Evolutionary conservation across 2,329 filamentous ascomycete species (phyloP).

Genomic region (Pestalotiopsis sp.): DNA sequence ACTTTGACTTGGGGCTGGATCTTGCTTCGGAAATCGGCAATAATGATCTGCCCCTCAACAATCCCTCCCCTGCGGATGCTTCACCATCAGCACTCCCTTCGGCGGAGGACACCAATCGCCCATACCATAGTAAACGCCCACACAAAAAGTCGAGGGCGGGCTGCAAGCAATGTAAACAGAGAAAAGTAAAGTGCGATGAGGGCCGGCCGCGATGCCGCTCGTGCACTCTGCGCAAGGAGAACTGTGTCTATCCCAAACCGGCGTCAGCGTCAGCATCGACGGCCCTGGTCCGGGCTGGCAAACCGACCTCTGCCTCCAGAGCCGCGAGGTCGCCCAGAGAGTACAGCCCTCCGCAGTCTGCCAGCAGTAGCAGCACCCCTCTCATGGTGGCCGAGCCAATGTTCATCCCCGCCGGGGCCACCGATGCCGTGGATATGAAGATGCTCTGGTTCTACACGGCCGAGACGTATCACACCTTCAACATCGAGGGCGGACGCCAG

Average conservation of each 20-base stretch:
- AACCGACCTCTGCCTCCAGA: conserved; percentile 2
- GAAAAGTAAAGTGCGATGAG: conserved; percentile 44
- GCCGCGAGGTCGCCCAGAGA: conserved; percentile 1
- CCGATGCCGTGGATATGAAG: conserved; percentile 49
- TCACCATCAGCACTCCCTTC: neutral
- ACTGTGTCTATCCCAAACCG: conserved; percentile 47
- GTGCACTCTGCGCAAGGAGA: conserved; percentile 49
- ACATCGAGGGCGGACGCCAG: conserved; percentile 38
- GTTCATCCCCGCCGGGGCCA: conserved; percentile 35
- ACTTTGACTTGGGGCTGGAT: conserved; percentile 13
- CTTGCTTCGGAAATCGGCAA: conserved; percentile 2
- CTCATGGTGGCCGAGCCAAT: conserved; percentile 36
- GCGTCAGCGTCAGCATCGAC: conserved; percentile 16
- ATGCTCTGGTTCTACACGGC: conserved; percentile 59
- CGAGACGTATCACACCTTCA: conserved; percentile 48
- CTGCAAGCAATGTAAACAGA: conserved; percentile 56
- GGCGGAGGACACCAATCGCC: conserved; percentile 23
- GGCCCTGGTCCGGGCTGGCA: neutral
- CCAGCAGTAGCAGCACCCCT: neutral
- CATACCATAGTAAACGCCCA: conserved; percentile 51
- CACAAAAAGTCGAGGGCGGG: conserved; percentile 58
- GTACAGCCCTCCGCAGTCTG: neutral
- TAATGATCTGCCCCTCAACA: conserved; percentile 6
- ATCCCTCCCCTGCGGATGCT: neutral
- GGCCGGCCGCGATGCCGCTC: conserved; percentile 49